Percentiles rank a stretch among this genome's conserved stretches.
phyloP scores from a whole-genome alignment of 495 filamentous ascomycete species.

The Platismatia glauca region DNA sequence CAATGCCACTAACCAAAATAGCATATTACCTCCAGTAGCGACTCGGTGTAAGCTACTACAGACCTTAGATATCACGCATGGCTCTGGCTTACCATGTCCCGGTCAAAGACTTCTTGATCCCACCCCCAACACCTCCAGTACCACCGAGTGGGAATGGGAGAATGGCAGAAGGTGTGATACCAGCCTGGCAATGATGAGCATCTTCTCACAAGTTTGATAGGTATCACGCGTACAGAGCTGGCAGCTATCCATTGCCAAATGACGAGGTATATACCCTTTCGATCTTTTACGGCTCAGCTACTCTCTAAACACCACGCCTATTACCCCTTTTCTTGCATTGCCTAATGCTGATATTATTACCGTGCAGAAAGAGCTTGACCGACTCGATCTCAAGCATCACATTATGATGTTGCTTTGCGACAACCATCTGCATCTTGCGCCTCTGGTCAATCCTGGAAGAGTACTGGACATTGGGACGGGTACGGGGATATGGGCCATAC shows the following conservation, averaged over 20 bases:
- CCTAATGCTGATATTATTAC: neutral
- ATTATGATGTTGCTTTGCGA: conserved; percentile 47
- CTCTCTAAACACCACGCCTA: neutral
- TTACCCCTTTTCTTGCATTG: neutral
- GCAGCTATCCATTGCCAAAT: conserved; percentile 49
- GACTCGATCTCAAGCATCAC: conserved; percentile 53
- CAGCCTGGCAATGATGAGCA: neutral
- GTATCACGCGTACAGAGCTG: conserved; percentile 51
- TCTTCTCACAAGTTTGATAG: neutral
- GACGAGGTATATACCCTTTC: conserved; percentile 35
- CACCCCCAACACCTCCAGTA: conserved; percentile 39
- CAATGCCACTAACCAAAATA: conserved; percentile 12
- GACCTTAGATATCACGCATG: neutral
- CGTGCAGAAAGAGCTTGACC: conserved; percentile 37
- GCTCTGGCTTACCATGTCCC: neutral
- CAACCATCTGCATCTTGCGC: conserved; percentile 48
- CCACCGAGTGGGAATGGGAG: conserved; percentile 44
- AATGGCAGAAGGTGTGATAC: conserved; percentile 37
- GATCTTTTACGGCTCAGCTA: neutral
- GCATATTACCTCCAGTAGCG: conserved; percentile 17
- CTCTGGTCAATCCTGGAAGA: no score
- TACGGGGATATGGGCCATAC: conserved; percentile 67
- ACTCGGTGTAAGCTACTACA: conserved; percentile 12
- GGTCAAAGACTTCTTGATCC: conserved; percentile 15
- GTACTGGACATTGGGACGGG: conserved; percentile 63